Conservation (phyloP, 495 filamentous ascomycete species). For the Aspergillus avenaceus region DNA sequence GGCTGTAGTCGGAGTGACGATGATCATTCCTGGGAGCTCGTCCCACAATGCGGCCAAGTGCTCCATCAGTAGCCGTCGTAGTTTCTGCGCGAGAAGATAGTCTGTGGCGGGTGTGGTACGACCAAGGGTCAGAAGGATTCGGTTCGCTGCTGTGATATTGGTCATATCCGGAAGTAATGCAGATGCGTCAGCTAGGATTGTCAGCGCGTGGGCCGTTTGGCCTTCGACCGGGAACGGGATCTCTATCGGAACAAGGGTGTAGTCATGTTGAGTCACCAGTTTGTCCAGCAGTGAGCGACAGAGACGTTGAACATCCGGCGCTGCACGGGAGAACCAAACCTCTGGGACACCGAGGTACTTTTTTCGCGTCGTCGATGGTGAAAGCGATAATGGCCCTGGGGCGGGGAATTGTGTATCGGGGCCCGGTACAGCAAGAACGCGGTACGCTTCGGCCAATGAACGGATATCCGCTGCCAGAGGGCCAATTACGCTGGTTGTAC, state of each 20-base stretch:
- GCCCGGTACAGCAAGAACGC: constrained; percentile 65
- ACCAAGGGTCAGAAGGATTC: constrained; percentile 63
- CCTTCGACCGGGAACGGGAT: constrained; percentile 70
- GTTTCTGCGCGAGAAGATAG: constrained; percentile 65
- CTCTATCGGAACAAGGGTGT: constrained; percentile 64
- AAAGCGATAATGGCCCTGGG: constrained; percentile 6
- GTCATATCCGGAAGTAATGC: constrained; percentile 32
- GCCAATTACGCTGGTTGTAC: constrained; percentile 61
- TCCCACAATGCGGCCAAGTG: constrained; percentile 71
- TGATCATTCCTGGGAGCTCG: constrained; percentile 66
- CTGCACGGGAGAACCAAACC: constrained; percentile 66
- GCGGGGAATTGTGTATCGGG: constrained; percentile 29
- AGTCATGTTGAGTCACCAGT: constrained; percentile 49
- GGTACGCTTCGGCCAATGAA: constrained; percentile 77
- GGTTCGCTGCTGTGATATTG: constrained; percentile 64
- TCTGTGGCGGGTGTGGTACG: constrained; percentile 58
- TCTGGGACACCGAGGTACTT: constrained; percentile 64
- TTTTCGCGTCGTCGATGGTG: constrained; percentile 13
- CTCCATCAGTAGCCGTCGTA: constrained; percentile 72
- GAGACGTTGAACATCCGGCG: constrained; percentile 51
- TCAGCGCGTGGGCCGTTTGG: constrained; percentile 71
- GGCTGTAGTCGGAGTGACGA: constrained; percentile 75
- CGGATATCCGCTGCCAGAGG: constrained; percentile 73
- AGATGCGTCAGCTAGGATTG: constrained; percentile 65
- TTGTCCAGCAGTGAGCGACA: constrained; percentile 27